Evolutionary conservation across 2,329 filamentous ascomycete species (phyloP).

Genomic region (Sporothrix schenckii): DNA sequence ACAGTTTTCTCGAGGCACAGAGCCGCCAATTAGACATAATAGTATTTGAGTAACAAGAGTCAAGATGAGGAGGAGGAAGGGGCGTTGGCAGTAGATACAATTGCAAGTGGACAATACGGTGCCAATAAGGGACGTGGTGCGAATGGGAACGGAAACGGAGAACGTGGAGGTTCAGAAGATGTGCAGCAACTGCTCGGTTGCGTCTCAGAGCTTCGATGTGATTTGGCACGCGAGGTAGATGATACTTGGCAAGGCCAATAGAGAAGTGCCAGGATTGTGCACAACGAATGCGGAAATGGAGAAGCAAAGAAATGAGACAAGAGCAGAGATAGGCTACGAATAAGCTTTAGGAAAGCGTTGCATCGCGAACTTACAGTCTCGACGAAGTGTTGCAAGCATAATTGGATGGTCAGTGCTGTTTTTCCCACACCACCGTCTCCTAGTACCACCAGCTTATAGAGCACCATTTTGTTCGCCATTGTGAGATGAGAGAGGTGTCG

Average conservation of each 20-base stretch:
- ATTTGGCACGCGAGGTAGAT: neutral
- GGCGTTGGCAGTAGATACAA: neutral
- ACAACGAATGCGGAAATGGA: neutral
- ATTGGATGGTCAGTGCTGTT: conserved; percentile 91
- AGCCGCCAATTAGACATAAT: neutral
- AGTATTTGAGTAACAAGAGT: neutral
- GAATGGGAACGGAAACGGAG: neutral
- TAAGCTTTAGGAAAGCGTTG: neutral
- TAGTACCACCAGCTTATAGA: conserved; percentile 94
- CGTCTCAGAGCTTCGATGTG: neutral
- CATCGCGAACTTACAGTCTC: conserved; percentile 66
- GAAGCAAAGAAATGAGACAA: neutral
- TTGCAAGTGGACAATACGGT: neutral
- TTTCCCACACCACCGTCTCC: conserved; percentile 94
- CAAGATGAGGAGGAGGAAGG: too few relatives aligned
- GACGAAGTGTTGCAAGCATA: conserved; percentile 97
- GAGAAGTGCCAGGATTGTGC: neutral
- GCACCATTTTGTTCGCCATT: conserved; percentile 92
- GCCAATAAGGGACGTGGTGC: neutral
- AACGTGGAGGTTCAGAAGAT: too few relatives aligned
- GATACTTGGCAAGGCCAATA: neutral
- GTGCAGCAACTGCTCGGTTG: neutral
- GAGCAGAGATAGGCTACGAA: conserved; percentile 15
- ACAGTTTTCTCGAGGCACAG: conserved; percentile 7
- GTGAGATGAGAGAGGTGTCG: conserved; percentile 38